These are phyloP conservation scores for Hypoxylon perforatum DNA, from an alignment of 495 filamentous ascomycete genomes.

Conservation along the genomic window DNA sequence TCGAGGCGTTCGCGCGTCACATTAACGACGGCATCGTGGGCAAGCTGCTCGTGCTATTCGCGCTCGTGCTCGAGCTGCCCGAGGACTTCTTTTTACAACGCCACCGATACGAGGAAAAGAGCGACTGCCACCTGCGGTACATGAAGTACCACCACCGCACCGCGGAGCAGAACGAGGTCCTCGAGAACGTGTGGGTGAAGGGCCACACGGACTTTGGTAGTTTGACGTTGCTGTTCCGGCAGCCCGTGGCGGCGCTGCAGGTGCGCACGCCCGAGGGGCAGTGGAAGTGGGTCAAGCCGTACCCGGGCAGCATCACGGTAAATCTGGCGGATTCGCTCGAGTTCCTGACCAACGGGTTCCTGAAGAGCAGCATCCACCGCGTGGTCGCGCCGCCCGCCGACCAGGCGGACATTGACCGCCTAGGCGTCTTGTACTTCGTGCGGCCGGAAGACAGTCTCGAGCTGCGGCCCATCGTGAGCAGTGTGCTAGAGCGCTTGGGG, in stretches of 20 bases:
- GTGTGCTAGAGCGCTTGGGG: slow-evolving; percentile 43
- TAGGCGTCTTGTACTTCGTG: slow-evolving; percentile 63
- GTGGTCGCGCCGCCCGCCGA: slow-evolving; percentile 63
- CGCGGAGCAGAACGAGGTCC: slow-evolving; percentile 51
- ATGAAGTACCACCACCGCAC: slow-evolving; percentile 64
- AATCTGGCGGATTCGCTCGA: slow-evolving; percentile 65
- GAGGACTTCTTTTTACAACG: slow-evolving; percentile 61
- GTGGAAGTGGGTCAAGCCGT: slow-evolving; percentile 64
- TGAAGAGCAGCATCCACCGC: slow-evolving; percentile 65
- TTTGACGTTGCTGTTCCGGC: slow-evolving; percentile 65
- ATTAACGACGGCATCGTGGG: slow-evolving; percentile 58
- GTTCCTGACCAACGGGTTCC: slow-evolving; percentile 60
- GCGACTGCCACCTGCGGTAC: slow-evolving; percentile 64
- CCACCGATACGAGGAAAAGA: slow-evolving; percentile 62
- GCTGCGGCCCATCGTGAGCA: slow-evolving; percentile 48
- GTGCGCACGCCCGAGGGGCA: slow-evolving; percentile 59
- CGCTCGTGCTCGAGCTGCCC: slow-evolving; percentile 63
- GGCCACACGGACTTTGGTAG: slow-evolving; percentile 68
- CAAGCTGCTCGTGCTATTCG: slow-evolving; percentile 62
- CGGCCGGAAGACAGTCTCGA: slow-evolving; percentile 48
- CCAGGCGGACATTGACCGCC: slow-evolving; percentile 61
- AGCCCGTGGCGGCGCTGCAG: slow-evolving; percentile 64
- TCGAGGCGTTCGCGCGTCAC: slow-evolving; percentile 61
- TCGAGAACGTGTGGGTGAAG: slow-evolving; percentile 50
- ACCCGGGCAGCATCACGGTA: slow-evolving; percentile 64